Evolutionary conservation across 176 grass and related monocot genomes (phyloP).

Genomic region (Oryza punctata): DNA sequence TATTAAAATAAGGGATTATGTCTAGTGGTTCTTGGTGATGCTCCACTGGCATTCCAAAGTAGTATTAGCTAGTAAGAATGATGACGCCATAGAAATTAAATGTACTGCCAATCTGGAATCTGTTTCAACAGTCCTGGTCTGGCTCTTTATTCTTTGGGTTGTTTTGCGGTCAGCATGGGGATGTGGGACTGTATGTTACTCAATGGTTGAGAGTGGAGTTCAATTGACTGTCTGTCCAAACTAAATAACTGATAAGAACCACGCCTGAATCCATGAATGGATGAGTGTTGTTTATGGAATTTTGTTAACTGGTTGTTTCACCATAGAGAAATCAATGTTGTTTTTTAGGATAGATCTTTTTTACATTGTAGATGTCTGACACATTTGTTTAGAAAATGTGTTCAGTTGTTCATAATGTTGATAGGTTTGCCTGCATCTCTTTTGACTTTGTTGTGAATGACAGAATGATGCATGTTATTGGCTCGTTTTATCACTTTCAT

Average conservation of each 20-base stretch:
- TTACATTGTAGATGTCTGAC: background rate
- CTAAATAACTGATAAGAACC: background rate
- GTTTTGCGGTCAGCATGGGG: too few relatives aligned
- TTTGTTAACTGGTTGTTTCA: background rate
- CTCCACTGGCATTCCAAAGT: background rate
- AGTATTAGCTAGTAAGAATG: slow-evolving; percentile 14
- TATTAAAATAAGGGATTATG: background rate
- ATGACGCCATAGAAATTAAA: background rate
- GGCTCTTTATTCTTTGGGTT: too few relatives aligned
- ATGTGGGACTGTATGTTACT: too few relatives aligned
- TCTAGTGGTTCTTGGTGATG: background rate
- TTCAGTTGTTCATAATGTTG: background rate
- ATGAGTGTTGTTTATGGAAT: background rate
- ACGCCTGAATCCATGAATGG: background rate
- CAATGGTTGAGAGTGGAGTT: background rate
- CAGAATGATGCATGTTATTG: background rate
- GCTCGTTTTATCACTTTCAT: slow-evolving; percentile 1
- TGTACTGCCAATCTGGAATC: background rate
- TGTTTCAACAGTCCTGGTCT: background rate
- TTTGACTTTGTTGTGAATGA: slow-evolving; percentile 26
- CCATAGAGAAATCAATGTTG: background rate
- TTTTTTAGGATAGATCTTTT: background rate
- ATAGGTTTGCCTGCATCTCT: background rate
- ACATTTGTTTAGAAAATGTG: slow-evolving; percentile 16
- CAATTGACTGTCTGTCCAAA: background rate